Base-by-base conservation (phyloP, 192 early-diverging fungal species). In the Coemansia sp. region DNA sequence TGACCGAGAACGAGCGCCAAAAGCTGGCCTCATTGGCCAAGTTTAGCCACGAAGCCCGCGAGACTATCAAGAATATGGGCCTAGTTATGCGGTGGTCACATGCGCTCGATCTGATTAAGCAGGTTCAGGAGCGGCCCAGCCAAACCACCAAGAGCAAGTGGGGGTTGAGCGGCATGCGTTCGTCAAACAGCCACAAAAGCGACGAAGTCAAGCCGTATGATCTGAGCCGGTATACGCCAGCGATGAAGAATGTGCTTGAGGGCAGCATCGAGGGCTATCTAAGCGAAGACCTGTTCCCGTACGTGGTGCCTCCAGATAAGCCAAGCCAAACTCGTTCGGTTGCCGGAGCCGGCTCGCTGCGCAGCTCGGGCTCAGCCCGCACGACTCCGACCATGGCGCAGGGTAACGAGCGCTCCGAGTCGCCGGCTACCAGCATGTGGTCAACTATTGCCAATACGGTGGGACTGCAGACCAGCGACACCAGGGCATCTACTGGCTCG, bases 231-330 rank as follows among this genome's bases (percentile, higher is more conserved):
- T 83, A 83, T 38, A 52, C 60, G 38, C 81, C 81, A 1, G 81
- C 58, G 6, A 27, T 75, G 43, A 83, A 83, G 66, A 73, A 65
- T 51, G 63, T 83, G 9, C 56, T 78, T 9, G 75, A 83, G 63
- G 55, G 55, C 43, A 70, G 66, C 25, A 56, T 83, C 21, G 63
- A 71, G 37, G 76, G 76, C 15, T 62, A 66, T 15, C 72, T 83
- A n/a, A 76, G 70, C 70, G 73, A 78, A 49, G 76, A 83, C 11
- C 19, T 77, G 62, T 83, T 83, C 27, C 81, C 81, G 23, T 83
- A 83, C 48, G 81, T 78, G 7, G 72, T 75, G 43, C 81, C 81
- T 27, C 81, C 81, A 14, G 80, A 74, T 60, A 66, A 62, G 32
- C 79, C 79, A 8, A 65, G 51, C 49, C 61, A 73, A 37, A 21